Evolutionary conservation across 164 flowering plant genomes (phyloP).

Genomic region (Annona cherimola): DNA sequence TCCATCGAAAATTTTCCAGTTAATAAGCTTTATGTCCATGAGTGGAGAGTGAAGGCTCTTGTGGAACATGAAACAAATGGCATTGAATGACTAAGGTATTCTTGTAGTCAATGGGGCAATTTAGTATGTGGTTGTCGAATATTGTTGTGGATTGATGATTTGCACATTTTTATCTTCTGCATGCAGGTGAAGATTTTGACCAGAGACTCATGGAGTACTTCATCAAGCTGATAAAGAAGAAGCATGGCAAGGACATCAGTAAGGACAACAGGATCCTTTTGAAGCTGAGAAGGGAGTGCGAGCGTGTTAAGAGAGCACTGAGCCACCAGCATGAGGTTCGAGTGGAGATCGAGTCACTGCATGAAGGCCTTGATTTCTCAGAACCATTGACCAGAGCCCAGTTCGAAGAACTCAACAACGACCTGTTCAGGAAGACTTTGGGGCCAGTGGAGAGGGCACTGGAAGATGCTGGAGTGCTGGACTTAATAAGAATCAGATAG

Average conservation of each 20-base stretch:
- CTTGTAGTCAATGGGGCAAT: too few species aligned
- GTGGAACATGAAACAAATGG: too few species aligned
- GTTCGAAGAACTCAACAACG: conserved; percentile 36
- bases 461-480: conserved; percentile 27
- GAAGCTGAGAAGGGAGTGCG: conserved; percentile 10
- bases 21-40: too few species aligned
- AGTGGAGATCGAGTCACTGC: conserved; percentile 10
- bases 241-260: conserved; percentile 16
- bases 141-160: too few species aligned
- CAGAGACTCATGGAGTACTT: conserved; percentile 15
- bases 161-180: too few species aligned
- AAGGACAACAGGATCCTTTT: conserved; percentile 12
- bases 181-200: conserved; percentile 14
- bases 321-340: conserved; percentile 8
- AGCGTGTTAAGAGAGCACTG: conserved; percentile 13
- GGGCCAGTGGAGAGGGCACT: conserved; percentile 35
- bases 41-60: too few species aligned
- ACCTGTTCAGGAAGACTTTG: conserved; percentile 31
- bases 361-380: conserved; percentile 34
- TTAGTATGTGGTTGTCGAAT: too few species aligned
- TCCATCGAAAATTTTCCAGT: too few species aligned
- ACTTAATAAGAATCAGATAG: conserved; percentile 26
- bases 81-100: too few species aligned
- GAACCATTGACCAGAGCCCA: conserved; percentile 31
- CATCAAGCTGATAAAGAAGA: conserved; percentile 11